A percentile compares a stretch with the other conserved stretches of the same genome.
Conservation (phyloP, 2,329 filamentous ascomycete species). For the Rutstroemia sp. region DNA sequence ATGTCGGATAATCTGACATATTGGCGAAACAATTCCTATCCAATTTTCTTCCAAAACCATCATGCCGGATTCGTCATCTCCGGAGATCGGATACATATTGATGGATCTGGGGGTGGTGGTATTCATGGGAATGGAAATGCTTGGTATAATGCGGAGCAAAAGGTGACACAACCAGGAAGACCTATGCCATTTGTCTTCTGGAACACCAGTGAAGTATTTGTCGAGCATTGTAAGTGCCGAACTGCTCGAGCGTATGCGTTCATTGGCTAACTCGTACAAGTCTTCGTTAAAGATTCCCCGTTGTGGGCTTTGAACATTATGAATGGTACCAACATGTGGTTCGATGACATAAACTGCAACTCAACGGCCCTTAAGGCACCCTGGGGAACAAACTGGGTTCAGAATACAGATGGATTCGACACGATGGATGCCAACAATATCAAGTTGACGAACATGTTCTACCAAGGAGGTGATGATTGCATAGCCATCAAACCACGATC, state of each 20-base stretch:
- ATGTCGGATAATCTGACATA: constrained; percentile 44
- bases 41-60: constrained; percentile 48
- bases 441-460: constrained; percentile 41
- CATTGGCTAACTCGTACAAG: constrained; percentile 9
- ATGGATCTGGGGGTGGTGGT: constrained; percentile 44
- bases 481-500: constrained; percentile 50
- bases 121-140: constrained; percentile 47
- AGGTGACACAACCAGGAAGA: constrained; percentile 39
- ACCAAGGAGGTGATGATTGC: constrained; percentile 50
- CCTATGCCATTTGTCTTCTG: constrained; percentile 53
- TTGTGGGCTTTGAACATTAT: constrained; percentile 50
- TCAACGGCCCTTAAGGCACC: constrained; percentile 43
- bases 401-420: constrained; percentile 51
- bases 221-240: constrained; percentile 36
- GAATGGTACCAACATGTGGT: constrained; percentile 46
- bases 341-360: constrained; percentile 44
- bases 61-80: constrained; percentile 44
- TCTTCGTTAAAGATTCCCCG: constrained; percentile 42
- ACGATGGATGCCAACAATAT: constrained; percentile 48
- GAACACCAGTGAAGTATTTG: constrained; percentile 47
- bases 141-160: constrained; percentile 45
- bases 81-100: constrained; percentile 42
- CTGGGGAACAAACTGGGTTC: constrained; percentile 44
- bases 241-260: not conserved
- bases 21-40: constrained; percentile 47